Percentiles rank a stretch among this genome's conserved stretches.
These are phyloP conservation scores for Stephania japonica DNA, from an alignment of 164 flowering plant genomes.

Conservation along the genomic window DNA sequence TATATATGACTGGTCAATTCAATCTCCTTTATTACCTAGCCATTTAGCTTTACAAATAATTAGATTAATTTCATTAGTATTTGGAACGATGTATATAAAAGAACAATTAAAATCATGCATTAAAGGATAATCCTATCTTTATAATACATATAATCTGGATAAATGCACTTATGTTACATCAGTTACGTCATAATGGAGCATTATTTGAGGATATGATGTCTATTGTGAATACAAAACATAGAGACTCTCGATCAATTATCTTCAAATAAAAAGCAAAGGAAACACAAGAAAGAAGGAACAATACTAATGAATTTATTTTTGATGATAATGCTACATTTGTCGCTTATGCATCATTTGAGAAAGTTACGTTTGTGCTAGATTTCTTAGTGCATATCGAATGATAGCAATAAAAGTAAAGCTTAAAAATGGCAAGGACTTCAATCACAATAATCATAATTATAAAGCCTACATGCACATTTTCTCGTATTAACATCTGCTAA, in stretches of 20 bases:
- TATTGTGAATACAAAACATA: neutral
- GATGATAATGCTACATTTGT: neutral
- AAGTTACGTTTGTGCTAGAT: neutral
- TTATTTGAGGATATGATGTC: neutral
- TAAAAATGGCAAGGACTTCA: too few species aligned
- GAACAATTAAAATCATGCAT: too few species aligned
- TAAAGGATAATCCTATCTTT: neutral
- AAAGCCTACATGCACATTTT: too few species aligned
- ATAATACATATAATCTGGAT: neutral
- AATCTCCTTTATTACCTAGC: too few species aligned
- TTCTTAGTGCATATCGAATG: neutral
- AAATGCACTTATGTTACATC: neutral
- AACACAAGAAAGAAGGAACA: neutral
- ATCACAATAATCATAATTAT: neutral
- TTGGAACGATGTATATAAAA: too few species aligned
- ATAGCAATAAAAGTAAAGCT: neutral
- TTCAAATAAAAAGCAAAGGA: neutral
- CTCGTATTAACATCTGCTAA: too few species aligned
- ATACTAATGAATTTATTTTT: too few species aligned
- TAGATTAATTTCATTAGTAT: too few species aligned
- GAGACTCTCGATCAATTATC: neutral
- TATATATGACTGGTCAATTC: too few species aligned
- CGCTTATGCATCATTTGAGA: neutral
- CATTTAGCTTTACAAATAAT: too few species aligned
- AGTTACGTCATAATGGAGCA: neutral